Conservation (phyloP, 257 asterid genomes). For the Capsicum baccatum region DNA sequence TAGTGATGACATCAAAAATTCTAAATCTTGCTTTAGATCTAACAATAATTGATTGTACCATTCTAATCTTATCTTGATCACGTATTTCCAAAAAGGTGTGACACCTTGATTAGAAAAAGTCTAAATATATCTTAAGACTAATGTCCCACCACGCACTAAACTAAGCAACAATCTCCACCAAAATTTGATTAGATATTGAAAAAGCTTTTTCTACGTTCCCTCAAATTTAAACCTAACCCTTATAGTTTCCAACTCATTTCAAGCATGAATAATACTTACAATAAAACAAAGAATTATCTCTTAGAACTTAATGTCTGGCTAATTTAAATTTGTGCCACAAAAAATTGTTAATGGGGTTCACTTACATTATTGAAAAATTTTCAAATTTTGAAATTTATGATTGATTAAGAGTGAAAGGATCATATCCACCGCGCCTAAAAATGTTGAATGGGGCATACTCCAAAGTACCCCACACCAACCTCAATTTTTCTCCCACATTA, state of each 20-base stretch:
- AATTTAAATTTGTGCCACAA: too few species aligned
- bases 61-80: background rate
- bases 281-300: too few species aligned
- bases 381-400: too few species aligned
- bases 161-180: background rate
- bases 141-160: slow-evolving; percentile 7
- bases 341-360: too few species aligned
- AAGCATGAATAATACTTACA: too few species aligned
- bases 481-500: background rate
- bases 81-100: background rate
- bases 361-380: too few species aligned
- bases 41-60: background rate
- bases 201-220: background rate
- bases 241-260: background rate
- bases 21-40: slow-evolving; percentile 2
- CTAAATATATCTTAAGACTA: background rate
- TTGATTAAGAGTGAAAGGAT: too few species aligned
- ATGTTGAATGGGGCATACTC: too few species aligned
- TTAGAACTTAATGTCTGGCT: too few species aligned
- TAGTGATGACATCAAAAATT: background rate
- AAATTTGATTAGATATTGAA: too few species aligned
- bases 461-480: background rate
- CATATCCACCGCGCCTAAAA: too few species aligned
- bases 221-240: background rate
- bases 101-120: background rate